Percentiles rank a stretch among this genome's conserved stretches.
Conservation (phyloP, 148 eudicot genomes). For the Nepenthes mirabilis region DNA sequence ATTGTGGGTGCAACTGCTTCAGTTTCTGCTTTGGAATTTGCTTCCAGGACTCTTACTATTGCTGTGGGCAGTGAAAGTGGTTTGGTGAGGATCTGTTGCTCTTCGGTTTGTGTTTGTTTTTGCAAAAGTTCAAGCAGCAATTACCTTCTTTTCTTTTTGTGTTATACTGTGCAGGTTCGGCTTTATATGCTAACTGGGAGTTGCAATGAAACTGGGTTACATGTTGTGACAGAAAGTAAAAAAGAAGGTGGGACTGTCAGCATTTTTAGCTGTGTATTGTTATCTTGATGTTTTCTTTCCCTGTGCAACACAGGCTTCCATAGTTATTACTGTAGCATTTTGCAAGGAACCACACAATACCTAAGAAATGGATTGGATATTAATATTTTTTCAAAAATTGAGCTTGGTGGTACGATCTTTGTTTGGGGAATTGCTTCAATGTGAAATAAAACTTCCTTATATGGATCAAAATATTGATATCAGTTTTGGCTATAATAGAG, state of each 20-base stretch:
- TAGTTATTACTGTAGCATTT: too few relatives aligned
- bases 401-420: too few relatives aligned
- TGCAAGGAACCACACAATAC: too few relatives aligned
- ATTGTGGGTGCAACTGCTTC: constrained; percentile 48
- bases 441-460: too few relatives aligned
- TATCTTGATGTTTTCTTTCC: too few relatives aligned
- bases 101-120: background rate
- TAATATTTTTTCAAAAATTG: too few relatives aligned
- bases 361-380: too few relatives aligned
- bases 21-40: constrained; percentile 73
- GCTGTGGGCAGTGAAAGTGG: constrained; percentile 72
- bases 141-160: constrained; percentile 3
- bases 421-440: too few relatives aligned
- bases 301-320: too few relatives aligned
- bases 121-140: constrained; percentile 1
- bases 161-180: constrained; percentile 33
- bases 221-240: constrained; percentile 43
- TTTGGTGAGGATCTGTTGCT: constrained; percentile 27
- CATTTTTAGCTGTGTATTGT: too few relatives aligned
- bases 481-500: too few relatives aligned
- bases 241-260: constrained; percentile 39
- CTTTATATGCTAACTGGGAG: constrained; percentile 34
- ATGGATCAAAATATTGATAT: too few relatives aligned
- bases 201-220: constrained; percentile 21
- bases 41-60: constrained; percentile 35